Percentiles rank a stretch among this genome's conserved stretches.
phyloP scores from a whole-genome alignment of 2,329 filamentous ascomycete genomes.

The Alternaria angustiovoidea region DNA sequence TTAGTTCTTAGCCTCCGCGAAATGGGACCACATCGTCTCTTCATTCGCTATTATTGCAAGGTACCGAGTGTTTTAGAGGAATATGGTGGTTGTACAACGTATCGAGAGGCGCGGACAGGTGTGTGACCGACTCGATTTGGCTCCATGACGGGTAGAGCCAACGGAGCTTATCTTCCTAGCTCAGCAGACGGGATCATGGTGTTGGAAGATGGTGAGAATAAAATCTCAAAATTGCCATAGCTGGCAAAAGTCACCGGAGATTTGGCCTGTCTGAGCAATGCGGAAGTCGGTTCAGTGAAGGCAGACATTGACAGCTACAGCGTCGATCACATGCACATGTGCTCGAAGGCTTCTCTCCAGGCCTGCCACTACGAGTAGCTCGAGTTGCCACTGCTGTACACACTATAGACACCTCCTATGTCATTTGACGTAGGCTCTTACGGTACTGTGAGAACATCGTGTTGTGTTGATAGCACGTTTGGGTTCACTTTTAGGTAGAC shows the following conservation, averaged over 20 bases:
- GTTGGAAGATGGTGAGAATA: conserved; percentile 16
- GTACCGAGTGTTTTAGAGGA: not conserved
- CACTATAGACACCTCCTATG: not conserved
- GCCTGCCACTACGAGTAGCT: not conserved
- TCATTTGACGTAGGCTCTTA: not conserved
- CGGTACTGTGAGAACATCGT: not conserved
- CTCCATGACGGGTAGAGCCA: conserved; percentile 11
- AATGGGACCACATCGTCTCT: conserved; percentile 5
- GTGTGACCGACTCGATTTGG: conserved; percentile 13
- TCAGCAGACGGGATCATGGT: conserved; percentile 16
- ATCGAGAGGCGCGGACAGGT: conserved; percentile 15
- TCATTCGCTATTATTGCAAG: not conserved
- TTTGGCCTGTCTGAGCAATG: conserved; percentile 15
- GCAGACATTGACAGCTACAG: conserved; percentile 4
- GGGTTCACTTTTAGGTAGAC: conserved; percentile 15
- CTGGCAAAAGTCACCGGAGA: conserved; percentile 1
- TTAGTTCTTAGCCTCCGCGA: conserved; percentile 14
- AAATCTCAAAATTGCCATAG: conserved; percentile 5
- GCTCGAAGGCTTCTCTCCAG: not conserved
- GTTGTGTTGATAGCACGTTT: conserved; percentile 17
- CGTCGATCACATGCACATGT: not conserved
- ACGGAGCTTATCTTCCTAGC: conserved; percentile 6
- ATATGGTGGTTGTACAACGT: not conserved
- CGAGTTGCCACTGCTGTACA: not conserved
- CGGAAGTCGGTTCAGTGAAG: conserved; percentile 5